Base-by-base conservation (phyloP, 2,329 filamentous ascomycete species). In the Leptographium flavum region DNA sequence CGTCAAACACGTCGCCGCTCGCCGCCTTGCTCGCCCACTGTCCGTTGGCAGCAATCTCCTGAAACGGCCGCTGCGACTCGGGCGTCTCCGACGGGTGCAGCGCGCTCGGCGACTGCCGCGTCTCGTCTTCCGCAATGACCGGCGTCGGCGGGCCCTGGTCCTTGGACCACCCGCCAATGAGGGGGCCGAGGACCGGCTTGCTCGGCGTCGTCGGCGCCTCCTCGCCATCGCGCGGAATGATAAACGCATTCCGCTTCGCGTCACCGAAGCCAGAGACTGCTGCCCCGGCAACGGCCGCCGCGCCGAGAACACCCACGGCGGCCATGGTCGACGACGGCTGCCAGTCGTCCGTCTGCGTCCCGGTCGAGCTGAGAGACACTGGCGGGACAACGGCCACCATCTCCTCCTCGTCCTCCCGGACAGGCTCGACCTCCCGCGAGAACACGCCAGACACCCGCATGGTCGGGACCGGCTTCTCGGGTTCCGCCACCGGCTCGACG, bases 111-210 rank as follows among this genome's bases (percentile, higher is more conserved):
- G 71, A 71, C 51, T 79, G 74, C 36, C 70, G 66, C 3, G 76
- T 77, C 49, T 77, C 73, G 54, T 84, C 79, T 56, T 83, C 79
- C 3, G 76, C 75, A 57, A 83, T 79, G 42, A 74, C 55, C 9
- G 68, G 66, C 0, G 62, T 59, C 4, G 56, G 49, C 2, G 61
- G 54, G 19, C 59, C 57, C 47, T 62, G 64, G 33, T 56, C 57
- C 52, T 65, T 70, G 47, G 64, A 65, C 53, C 68, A 66, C 47
- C 66, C 60, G 47, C 66, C 60, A 56, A 68, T 58, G 41, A 69
- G 58, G 50, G 66, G 60, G 38, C 61, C 61, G 47, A 70, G 59
- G 46, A 68, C 58, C 28, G 60, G 52, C 60, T 58, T 55, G 58
- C 63, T 55, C 13, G 67, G 61, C 19, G 65, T 65, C 46, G 62